Evolutionary conservation across 2,329 filamentous ascomycete genomes (phyloP), one percentile per base, ranked within the genome.

Genomic region (Neofusicoccum kwambonambiense): DNA sequence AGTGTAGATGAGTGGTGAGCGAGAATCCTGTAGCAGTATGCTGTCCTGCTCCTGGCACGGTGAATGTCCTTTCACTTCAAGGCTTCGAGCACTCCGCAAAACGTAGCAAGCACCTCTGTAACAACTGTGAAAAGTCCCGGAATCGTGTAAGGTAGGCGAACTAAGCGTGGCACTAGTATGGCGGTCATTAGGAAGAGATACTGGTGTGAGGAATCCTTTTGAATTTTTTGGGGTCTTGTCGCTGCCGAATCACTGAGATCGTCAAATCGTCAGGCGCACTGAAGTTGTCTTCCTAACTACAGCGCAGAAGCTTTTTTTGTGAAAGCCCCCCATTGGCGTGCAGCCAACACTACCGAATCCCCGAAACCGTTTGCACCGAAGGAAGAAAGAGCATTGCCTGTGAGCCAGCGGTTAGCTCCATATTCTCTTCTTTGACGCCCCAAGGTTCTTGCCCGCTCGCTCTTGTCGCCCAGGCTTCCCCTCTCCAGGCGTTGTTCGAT

Each of bases 321-420:
- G n/a, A 57, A 62, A 64, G 37, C 42, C 44, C 19, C 37, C 19
- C 41, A 41, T 39, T 42, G 51, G 42, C 47, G 51, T 64, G 52
- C 62, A 57, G 52, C 52, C 51, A 62, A 44, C 52, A 44, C 62
- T 58, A 52, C 45, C 42, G n/a, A 57, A 41, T 49, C 37, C 62
- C 42, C 63, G 54, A 54, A 60, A 51, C 54, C 62, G 34, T 50
- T 64, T 64, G 52, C 62, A 64, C 62, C 62, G 62, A 58, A 58
- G 15, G 56, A 56, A 34, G 27, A 41, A 64, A 51, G 50, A 65
- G 63, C 63, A 65, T 65, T 65, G 63, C 63, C 63, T 65, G 47
- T 17, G 37, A 34, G 6, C 3, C 7, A 47, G 27, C 15, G 3
- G 13, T 17, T 63, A 31, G 39, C 44, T 41, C 34, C 15, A 3